Conservation (phyloP, 805 yeast species). For the Candida broadrunensis region DNA sequence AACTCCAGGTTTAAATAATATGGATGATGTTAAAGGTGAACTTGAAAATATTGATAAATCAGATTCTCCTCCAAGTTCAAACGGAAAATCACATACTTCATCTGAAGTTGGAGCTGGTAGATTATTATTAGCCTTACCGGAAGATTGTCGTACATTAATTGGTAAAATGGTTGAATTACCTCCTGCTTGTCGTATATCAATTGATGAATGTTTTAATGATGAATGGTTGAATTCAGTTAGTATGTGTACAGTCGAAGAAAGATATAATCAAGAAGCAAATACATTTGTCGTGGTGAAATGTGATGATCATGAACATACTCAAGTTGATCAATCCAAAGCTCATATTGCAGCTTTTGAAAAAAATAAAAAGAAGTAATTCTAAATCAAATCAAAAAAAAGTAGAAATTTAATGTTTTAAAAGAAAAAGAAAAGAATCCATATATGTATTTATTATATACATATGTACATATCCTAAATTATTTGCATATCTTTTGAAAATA, state of each 20-base stretch:
- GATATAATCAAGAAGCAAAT: conserved; percentile 34
- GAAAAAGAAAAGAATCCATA: too few relatives aligned
- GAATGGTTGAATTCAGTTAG: conserved; percentile 61
- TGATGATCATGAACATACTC: conserved; percentile 75
- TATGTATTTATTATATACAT: too few relatives aligned
- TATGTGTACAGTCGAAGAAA: conserved; percentile 64
- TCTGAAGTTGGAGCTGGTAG: conserved; percentile 70
- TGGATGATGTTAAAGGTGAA: conserved; percentile 15
- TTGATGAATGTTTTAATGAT: conserved; percentile 75
- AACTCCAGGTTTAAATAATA: conserved; percentile 1
- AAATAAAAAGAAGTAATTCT: conserved; percentile 51
- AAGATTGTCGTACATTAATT: conserved; percentile 63
- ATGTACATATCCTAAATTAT: too few relatives aligned
- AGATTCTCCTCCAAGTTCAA: conserved; percentile 5
- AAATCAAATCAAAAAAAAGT: too few relatives aligned
- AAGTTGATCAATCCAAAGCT: conserved; percentile 90
- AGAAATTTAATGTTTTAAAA: too few relatives aligned
- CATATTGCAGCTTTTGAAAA: conserved; percentile 92
- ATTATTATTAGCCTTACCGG: conserved; percentile 66
- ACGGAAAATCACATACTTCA: conserved; percentile 55
- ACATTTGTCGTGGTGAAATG: conserved; percentile 40
- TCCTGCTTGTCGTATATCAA: conserved; percentile 80
- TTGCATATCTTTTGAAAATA: too few relatives aligned
- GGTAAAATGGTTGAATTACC: conserved; percentile 80
- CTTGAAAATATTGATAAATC: conserved; percentile 10